These are phyloP conservation scores for Cladophialophora bantiana DNA, from an alignment of 2,329 filamentous ascomycete species.

Conservation along the genomic window DNA sequence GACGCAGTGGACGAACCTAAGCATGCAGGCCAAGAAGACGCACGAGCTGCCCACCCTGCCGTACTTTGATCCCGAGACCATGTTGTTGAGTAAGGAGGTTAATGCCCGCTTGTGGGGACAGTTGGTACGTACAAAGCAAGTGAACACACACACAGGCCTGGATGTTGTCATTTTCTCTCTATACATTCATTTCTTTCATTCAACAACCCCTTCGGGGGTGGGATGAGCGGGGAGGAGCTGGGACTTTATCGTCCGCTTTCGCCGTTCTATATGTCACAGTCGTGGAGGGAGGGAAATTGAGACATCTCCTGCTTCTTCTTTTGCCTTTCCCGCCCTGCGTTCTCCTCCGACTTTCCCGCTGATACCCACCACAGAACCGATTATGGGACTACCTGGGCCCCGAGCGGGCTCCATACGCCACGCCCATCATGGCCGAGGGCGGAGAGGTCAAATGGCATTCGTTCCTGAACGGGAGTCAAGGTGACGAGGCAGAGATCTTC, in stretches of 20 bases:
- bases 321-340: neutral
- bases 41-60: constrained; percentile 30
- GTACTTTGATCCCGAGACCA: constrained; percentile 41
- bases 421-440: constrained; percentile 34
- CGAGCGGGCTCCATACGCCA: constrained; percentile 36
- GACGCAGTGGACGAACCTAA: constrained; percentile 40
- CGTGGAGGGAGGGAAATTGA: too few species aligned
- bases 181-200: too few species aligned
- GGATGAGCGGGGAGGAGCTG: too few species aligned
- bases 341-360: neutral
- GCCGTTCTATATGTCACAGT: too few species aligned
- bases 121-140: constrained; percentile 29
- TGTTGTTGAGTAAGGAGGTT: constrained; percentile 38
- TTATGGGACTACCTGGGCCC: constrained; percentile 39
- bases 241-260: too few species aligned
- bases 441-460: constrained; percentile 40
- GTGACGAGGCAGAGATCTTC: constrained; percentile 35
- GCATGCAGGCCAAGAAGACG: constrained; percentile 35
- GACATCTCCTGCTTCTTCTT: neutral
- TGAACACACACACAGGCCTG: too few species aligned
- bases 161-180: too few species aligned
- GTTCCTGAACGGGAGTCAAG: constrained; percentile 35
- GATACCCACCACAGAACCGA: constrained; percentile 17
- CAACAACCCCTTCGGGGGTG: too few species aligned
- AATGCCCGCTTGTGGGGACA: constrained; percentile 39